These are phyloP conservation scores for Bipolaris oryzae DNA, from an alignment of 2,329 filamentous ascomycete species.

Conservation along the genomic window DNA sequence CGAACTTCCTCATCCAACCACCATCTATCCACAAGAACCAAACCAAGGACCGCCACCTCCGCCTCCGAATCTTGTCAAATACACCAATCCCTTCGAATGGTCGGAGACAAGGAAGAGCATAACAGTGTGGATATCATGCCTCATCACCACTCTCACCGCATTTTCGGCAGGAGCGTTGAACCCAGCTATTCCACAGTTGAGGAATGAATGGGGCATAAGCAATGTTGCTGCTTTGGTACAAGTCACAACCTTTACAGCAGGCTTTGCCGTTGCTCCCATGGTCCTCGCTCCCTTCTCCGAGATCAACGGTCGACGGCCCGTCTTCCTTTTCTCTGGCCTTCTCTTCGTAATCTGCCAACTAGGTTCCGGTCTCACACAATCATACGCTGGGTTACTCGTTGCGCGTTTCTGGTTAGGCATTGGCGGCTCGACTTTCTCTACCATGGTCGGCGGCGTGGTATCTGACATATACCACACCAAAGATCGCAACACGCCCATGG, in stretches of 20 bases:
- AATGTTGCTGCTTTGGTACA: conserved; percentile 71
- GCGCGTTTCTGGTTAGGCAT: conserved; percentile 77
- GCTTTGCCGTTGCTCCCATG: conserved; percentile 87
- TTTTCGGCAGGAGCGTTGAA: conserved; percentile 83
- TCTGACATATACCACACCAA: conserved; percentile 81
- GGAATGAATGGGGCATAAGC: conserved; percentile 67
- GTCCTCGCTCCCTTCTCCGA: conserved; percentile 85
- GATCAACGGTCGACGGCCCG: conserved; percentile 82
- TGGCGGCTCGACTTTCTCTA: conserved; percentile 80
- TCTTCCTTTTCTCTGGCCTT: conserved; percentile 76
- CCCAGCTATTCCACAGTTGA: conserved; percentile 70
- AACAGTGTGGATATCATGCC: conserved; percentile 74
- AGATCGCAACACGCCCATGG: conserved; percentile 87
- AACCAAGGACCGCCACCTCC: conserved; percentile 56
- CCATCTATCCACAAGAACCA: conserved; percentile 42
- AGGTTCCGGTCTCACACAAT: conserved; percentile 72
- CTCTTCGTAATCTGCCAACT: conserved; percentile 75
- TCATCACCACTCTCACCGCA: conserved; percentile 77
- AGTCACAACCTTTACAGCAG: conserved; percentile 76
- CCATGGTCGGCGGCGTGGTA: conserved; percentile 91
- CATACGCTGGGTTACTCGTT: conserved; percentile 74
- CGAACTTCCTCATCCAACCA: conserved; percentile 57
- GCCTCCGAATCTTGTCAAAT: conserved; percentile 69
- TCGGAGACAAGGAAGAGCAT: conserved; percentile 69
- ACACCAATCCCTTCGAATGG: conserved; percentile 75